A percentile compares a stretch with the other conserved stretches of the same genome.
phyloP scores from a whole-genome alignment of 345 rosid species.

The Clarkia xantiana region DNA sequence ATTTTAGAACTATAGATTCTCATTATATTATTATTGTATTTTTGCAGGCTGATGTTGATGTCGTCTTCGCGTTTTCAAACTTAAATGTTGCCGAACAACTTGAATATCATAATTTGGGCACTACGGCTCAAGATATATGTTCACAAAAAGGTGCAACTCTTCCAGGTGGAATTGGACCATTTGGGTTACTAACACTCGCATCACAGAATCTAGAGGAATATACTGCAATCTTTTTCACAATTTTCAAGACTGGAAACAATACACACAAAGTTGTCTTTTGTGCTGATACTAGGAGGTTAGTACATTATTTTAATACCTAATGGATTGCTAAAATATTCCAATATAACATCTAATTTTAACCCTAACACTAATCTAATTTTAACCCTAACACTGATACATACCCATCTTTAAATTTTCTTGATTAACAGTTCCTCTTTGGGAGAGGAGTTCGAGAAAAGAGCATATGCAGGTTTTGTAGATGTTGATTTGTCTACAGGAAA shows the following conservation, averaged over 20 bases:
- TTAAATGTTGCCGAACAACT: conserved; percentile 47
- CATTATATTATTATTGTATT: not conserved
- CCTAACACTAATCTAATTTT: not conserved
- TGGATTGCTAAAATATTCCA: no score
- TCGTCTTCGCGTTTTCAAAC: conserved; percentile 35
- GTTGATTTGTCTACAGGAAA: conserved; percentile 38
- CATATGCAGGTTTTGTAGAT: conserved; percentile 70
- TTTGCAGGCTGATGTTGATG: conserved; percentile 59
- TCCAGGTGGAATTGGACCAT: conserved; percentile 70
- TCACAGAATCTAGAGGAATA: conserved; percentile 45
- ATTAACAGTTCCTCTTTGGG: conserved; percentile 35
- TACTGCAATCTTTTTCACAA: conserved; percentile 73
- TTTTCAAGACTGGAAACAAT: conserved; percentile 25
- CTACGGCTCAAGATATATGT: conserved; percentile 43
- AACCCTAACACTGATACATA: no score
- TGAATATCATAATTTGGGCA: conserved; percentile 23
- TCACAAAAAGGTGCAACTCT: conserved; percentile 26
- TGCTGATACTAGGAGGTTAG: conserved; percentile 65
- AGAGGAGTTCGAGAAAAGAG: conserved; percentile 35
- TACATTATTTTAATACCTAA: no score
- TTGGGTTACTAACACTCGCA: conserved; percentile 67
- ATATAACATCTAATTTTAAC: not conserved
- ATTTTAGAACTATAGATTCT: no score
- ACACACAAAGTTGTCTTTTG: conserved; percentile 55
- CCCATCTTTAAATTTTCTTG: not conserved